Conservation (phyloP, 352 stramenopile species). For the Blastocystis sp. region DNA sequence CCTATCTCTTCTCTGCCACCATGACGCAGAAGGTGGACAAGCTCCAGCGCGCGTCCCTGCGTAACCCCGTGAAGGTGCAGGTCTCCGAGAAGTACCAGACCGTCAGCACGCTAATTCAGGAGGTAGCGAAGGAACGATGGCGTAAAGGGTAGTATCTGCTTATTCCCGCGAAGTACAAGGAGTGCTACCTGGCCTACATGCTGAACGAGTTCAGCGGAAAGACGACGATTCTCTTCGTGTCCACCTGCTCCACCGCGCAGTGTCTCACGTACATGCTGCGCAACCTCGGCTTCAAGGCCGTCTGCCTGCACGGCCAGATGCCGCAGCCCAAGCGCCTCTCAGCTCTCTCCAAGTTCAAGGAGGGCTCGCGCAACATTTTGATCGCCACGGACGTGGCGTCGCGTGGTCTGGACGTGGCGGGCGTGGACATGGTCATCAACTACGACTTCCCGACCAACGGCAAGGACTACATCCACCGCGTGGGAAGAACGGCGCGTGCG, state of each 20-base stretch:
- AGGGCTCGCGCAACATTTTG: constrained; percentile 81
- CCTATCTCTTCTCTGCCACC: constrained; percentile 96
- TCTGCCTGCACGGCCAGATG: constrained; percentile 97
- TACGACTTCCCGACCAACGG: constrained; percentile 95
- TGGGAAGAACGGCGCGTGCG: constrained; percentile 92
- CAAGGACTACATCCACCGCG: constrained; percentile 98
- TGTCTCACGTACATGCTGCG: constrained; percentile 90
- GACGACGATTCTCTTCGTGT: constrained; percentile 94
- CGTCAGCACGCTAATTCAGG: constrained; percentile 92
- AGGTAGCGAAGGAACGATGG: neutral
- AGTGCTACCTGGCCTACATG: constrained; percentile 95
- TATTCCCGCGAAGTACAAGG: constrained; percentile 98
- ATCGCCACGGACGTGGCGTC: constrained; percentile 84
- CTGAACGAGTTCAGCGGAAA: constrained; percentile 94
- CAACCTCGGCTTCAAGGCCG: constrained; percentile 94
- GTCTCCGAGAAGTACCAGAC: constrained; percentile 93
- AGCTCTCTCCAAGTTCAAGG: constrained; percentile 95
- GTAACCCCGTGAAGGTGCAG: constrained; percentile 91
- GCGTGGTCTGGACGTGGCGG: constrained; percentile 90
- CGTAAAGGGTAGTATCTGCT: constrained; percentile 86
- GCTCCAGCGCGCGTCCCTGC: constrained; percentile 91
- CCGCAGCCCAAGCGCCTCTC: constrained; percentile 91
- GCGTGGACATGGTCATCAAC: constrained; percentile 95
- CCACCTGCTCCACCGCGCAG: constrained; percentile 93
- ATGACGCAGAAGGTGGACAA: constrained; percentile 98